A percentile compares a stretch with the other conserved stretches of the same genome.
These are phyloP conservation scores for Aspergillus udagawae DNA, from an alignment of 2,329 filamentous ascomycete genomes.

Conservation along the genomic window DNA sequence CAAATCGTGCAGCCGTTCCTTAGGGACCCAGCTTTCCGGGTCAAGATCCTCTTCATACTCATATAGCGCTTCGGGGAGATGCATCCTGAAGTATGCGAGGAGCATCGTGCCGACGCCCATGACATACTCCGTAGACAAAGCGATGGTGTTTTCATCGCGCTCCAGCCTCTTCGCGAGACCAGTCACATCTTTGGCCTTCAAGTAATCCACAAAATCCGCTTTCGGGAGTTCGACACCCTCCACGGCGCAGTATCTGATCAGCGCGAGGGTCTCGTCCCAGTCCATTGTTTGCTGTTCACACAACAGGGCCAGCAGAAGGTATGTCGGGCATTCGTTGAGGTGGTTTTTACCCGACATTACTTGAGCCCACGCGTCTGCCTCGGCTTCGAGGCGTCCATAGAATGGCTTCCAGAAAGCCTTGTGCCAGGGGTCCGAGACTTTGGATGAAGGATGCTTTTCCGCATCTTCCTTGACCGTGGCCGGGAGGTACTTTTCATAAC, in stretches of 20 bases:
- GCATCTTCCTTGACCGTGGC: not conserved
- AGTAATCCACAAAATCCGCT: constrained; percentile 6
- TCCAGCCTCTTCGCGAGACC: constrained; percentile 6
- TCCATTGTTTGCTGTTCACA: constrained; percentile 10
- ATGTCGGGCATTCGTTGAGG: constrained; percentile 10
- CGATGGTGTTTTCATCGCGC: constrained; percentile 7
- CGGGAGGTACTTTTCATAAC: constrained; percentile 10
- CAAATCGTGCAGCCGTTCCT: constrained; percentile 4
- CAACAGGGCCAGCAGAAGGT: constrained; percentile 7
- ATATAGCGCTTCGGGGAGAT: constrained; percentile 7
- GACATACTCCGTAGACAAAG: constrained; percentile 10
- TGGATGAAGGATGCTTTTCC: constrained; percentile 1
- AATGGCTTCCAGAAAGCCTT: constrained; percentile 10
- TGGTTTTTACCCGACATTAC: constrained; percentile 2
- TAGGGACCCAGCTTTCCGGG: constrained; percentile 5
- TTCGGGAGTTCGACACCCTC: constrained; percentile 2
- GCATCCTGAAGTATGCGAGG: constrained; percentile 5
- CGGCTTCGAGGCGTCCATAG: constrained; percentile 10
- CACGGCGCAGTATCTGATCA: constrained; percentile 3
- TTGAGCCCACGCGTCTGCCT: constrained; percentile 4
- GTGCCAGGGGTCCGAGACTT: constrained; percentile 9
- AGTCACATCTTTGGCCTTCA: constrained; percentile 3
- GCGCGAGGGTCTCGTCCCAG: constrained; percentile 11
- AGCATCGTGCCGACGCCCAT: constrained; percentile 9
- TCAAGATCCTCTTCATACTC: constrained; percentile 8